These are phyloP conservation scores for Chlorella sp. DNA, from an alignment of 139 green algal species.

Conservation along the genomic window DNA sequence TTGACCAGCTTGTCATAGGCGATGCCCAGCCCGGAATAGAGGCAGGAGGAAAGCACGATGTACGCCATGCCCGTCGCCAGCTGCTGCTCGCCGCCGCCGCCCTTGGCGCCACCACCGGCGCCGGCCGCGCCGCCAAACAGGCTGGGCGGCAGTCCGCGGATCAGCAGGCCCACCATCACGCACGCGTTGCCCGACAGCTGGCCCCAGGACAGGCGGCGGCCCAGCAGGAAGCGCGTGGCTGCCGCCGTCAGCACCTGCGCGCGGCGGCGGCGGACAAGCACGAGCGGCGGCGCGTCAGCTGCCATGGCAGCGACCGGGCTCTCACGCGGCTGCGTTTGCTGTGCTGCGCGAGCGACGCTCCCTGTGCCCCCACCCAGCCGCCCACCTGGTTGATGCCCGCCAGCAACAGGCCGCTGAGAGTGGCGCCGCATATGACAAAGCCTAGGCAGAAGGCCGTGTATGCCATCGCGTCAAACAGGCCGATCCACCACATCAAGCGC, in stretches of 20 bases:
- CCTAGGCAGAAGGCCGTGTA: conserved; percentile 46
- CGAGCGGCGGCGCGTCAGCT: too few relatives aligned
- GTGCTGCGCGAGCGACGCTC: too few relatives aligned
- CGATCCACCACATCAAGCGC: conserved; percentile 38
- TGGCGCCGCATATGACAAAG: conserved; percentile 43
- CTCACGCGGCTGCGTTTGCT: too few relatives aligned
- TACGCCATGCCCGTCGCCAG: neutral
- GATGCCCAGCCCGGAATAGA: conserved; percentile 23
- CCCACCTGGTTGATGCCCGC: conserved; percentile 40
- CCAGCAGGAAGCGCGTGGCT: conserved; percentile 32
- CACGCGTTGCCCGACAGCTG: conserved; percentile 31
- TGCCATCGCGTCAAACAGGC: conserved; percentile 37
- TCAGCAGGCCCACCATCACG: conserved; percentile 35
- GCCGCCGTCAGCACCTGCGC: conserved; percentile 48
- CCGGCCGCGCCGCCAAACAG: neutral
- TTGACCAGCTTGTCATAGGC: conserved; percentile 37
- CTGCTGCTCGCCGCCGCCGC: neutral
- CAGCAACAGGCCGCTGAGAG: conserved; percentile 40
- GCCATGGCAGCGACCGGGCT: too few relatives aligned
- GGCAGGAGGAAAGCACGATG: neutral
- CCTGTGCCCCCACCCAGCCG: too few relatives aligned
- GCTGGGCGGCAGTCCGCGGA: conserved; percentile 19
- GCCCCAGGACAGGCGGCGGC: conserved; percentile 8
- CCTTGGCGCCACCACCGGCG: neutral
- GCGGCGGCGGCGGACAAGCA: too few relatives aligned